Conservation (phyloP, 805 yeast genomes). For the Metschnikowia anglica region DNA sequence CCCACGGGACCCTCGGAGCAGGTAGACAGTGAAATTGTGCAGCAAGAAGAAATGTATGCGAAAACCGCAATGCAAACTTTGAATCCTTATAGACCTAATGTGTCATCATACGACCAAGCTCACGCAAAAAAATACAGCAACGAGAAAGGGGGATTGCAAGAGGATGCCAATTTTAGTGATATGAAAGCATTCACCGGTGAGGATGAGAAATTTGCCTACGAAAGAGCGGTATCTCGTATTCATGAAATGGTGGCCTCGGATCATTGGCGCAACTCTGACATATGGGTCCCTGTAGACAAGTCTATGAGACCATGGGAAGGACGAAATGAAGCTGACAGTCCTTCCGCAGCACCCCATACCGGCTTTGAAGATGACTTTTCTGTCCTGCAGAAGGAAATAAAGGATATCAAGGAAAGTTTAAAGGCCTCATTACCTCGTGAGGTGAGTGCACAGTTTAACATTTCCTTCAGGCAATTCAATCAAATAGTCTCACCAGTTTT, state of each 20-base stretch:
- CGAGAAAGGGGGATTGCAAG: neutral
- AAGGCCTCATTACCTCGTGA: conserved; percentile 26
- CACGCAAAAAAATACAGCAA: conserved; percentile 25
- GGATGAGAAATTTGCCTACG: conserved; percentile 72
- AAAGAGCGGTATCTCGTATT: conserved; percentile 66
- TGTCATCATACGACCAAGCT: conserved; percentile 58
- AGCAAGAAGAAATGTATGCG: conserved; percentile 69
- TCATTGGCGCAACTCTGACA: conserved; percentile 46
- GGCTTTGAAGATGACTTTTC: neutral
- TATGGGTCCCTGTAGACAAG: conserved; percentile 57
- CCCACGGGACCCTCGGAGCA: conserved; percentile 43
- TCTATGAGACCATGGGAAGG: conserved; percentile 60
- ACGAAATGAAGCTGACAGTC: neutral
- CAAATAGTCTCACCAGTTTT: conserved; percentile 25
- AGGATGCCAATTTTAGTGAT: conserved; percentile 40
- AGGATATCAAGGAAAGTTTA: conserved; percentile 13
- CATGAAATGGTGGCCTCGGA: conserved; percentile 56
- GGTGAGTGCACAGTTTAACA: conserved; percentile 19
- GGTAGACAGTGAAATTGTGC: conserved; percentile 44
- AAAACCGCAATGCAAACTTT: conserved; percentile 57
- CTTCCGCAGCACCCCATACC: neutral
- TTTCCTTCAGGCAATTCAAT: conserved; percentile 27
- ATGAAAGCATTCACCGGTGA: conserved; percentile 67
- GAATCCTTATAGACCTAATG: conserved; percentile 69
- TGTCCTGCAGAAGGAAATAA: conserved; percentile 9